Base-by-base conservation (phyloP, 352 stramenopile species). In the Pythium aristosporum region DNA sequence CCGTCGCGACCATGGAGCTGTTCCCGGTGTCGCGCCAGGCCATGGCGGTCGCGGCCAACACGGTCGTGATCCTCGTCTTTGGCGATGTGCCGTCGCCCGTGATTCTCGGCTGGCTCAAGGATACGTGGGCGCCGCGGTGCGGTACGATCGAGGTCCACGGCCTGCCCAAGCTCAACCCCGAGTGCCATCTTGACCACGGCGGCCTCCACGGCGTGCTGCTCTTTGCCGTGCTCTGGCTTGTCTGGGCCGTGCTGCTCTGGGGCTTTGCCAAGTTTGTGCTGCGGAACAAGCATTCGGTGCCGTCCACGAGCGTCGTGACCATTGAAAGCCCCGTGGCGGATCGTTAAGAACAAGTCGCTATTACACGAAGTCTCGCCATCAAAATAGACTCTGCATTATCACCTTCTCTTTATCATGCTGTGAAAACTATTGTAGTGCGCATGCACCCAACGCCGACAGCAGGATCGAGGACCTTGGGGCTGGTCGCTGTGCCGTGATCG, bases 31-130 rank as follows among this genome's bases (percentile, higher is more conserved):
- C 76, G n/a, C 79, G 91, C 47, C 85, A 92, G 34, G 76, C 91
- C 1, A 96, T 98, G 76, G 89, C 89, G n/a, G 79, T 97, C 55
- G 92, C 88, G 3, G 80, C 96, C 36, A 96, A 94, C 71, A 96
- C 85, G 43, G 67, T 98, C 12, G 63, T 96, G 32, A 94, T 97
- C 46, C 94, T 98, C 75, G 72, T 87, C 12, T 73, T 98, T 11
- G 96, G 96, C 9, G 96, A 99, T 73, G 94, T 99, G 20, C 94
- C 96, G 23, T 89, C 89, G 16, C 96, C 96, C 10, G 88, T 98
- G 44, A 73, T 98, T 39, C 69, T 98, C 37, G 96, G 96, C 16
- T 77, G 71, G 61, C 79, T 98, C 52, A 98, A 98, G 74, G 96
- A 98, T 65, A 56, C 75, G 32, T 88, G 95, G 70, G 92, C 94